phyloP scores from a whole-genome alignment of 2,329 filamentous ascomycete genomes.

The Akanthomyces uredinophilus region DNA sequence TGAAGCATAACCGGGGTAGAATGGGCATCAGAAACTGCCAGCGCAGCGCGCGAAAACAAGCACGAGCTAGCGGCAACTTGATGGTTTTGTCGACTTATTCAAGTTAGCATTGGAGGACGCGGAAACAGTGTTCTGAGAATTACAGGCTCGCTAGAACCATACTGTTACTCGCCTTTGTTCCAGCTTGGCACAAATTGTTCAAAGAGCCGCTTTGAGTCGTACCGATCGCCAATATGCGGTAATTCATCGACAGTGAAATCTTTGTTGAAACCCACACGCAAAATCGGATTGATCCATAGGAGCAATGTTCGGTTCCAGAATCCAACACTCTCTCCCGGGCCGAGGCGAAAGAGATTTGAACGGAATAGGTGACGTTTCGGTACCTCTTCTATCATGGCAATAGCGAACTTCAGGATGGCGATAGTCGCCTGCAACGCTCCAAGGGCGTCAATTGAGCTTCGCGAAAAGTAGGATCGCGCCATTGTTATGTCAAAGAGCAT shows the following conservation, averaged over 20 bases:
- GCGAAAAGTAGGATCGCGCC: conserved; percentile 29
- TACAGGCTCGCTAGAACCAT: too few species aligned
- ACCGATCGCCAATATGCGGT: neutral
- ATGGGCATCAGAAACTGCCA: neutral
- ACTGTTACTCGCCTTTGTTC: too few species aligned
- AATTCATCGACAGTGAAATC: neutral
- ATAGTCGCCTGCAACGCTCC: conserved; percentile 24
- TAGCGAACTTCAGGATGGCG: conserved; percentile 22
- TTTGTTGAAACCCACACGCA: neutral
- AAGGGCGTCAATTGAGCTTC: conserved; percentile 20
- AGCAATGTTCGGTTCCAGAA: conserved; percentile 15
- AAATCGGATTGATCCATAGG: neutral
- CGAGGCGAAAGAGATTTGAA: neutral
- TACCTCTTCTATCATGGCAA: conserved; percentile 28
- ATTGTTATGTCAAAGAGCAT: conserved; percentile 29
- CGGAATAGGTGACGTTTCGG: conserved; percentile 21
- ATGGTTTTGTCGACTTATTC: neutral
- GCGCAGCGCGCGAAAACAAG: neutral
- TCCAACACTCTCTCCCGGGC: conserved; percentile 18
- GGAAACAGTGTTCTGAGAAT: too few species aligned
- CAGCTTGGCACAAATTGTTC: neutral
- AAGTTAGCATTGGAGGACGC: too few species aligned
- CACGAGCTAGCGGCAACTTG: neutral
- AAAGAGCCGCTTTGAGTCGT: neutral
- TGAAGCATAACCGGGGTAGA: neutral